Evolutionary conservation across 495 filamentous ascomycete genomes (phyloP).

Genomic region (Sabuloglossum arenarium): DNA sequence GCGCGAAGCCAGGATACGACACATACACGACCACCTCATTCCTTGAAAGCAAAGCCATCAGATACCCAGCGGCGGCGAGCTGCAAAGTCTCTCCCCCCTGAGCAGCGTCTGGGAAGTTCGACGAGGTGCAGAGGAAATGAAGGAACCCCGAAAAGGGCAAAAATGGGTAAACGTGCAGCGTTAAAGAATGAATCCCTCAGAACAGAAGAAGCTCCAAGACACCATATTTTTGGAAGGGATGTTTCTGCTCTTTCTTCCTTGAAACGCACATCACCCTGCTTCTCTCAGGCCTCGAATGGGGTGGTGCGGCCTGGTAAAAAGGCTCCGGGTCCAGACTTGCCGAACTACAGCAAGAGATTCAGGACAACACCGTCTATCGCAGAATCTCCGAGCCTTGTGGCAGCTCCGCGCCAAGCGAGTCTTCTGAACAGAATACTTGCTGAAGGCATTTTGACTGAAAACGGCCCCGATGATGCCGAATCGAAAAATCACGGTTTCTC

Average conservation of each 20-base stretch:
- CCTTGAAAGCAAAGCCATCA: not conserved
- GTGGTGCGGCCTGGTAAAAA: not conserved
- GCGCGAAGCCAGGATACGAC: not conserved
- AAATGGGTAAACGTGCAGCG: not conserved
- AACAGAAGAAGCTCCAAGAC: not conserved
- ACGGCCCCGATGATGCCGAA: too few species aligned
- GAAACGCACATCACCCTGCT: not conserved
- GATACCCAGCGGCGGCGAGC: not conserved
- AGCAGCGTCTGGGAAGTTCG: not conserved
- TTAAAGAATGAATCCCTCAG: not conserved
- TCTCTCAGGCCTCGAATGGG: not conserved
- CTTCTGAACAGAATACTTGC: not conserved
- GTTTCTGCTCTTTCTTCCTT: not conserved
- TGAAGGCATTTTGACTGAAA: not conserved
- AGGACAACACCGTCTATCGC: not conserved
- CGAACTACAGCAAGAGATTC: not conserved
- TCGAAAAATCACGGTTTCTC: not conserved
- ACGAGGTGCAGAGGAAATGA: not conserved
- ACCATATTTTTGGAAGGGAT: too few species aligned
- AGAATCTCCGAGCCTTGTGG: not conserved
- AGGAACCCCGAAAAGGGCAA: not conserved
- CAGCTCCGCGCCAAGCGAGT: not conserved
- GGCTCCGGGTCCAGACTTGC: not conserved
- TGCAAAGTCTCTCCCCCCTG: not conserved
- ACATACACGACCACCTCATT: not conserved